Percentiles rank a stretch among this genome's conserved stretches.
Evolutionary conservation across 176 grass and related monocot genomes (phyloP).

Genomic region (Oryza glaberrima): DNA sequence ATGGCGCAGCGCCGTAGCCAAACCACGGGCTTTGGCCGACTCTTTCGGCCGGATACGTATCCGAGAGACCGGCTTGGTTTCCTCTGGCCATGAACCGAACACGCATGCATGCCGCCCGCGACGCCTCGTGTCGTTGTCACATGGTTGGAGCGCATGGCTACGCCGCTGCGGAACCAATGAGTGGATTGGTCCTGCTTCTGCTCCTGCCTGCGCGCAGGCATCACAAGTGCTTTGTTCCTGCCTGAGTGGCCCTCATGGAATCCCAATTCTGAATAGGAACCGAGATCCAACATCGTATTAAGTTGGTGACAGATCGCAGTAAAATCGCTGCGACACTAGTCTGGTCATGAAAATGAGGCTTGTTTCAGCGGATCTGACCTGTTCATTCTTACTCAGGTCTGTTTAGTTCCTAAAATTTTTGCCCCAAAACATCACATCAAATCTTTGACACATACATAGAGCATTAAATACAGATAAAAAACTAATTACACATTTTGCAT

Average conservation of each 20-base stretch:
- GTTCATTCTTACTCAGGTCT: not conserved
- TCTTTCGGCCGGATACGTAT: not conserved
- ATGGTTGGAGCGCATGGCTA: not conserved
- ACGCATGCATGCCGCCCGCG: not conserved
- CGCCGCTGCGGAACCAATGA: not conserved
- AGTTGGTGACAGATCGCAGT: not conserved
- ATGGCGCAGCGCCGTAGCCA: not conserved
- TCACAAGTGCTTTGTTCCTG: slow-evolving; percentile 2
- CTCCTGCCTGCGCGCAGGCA: not conserved
- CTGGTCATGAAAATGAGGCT: not conserved
- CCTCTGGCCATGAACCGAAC: not conserved
- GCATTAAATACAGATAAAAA: too few species aligned
- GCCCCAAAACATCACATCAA: too few species aligned
- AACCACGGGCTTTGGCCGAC: not conserved
- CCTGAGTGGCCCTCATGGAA: not conserved
- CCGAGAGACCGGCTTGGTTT: not conserved
- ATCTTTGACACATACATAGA: too few species aligned
- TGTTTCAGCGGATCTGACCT: not conserved
- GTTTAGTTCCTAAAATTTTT: too few species aligned
- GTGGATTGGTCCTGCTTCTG: not conserved
- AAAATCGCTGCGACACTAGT: not conserved
- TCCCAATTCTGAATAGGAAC: not conserved
- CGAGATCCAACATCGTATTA: slow-evolving; percentile 34
- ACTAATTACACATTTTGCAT: too few species aligned
- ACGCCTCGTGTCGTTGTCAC: not conserved